These are phyloP conservation scores for Solanum sparsipilum DNA, from an alignment of 257 asterid genomes.

Conservation along the genomic window DNA sequence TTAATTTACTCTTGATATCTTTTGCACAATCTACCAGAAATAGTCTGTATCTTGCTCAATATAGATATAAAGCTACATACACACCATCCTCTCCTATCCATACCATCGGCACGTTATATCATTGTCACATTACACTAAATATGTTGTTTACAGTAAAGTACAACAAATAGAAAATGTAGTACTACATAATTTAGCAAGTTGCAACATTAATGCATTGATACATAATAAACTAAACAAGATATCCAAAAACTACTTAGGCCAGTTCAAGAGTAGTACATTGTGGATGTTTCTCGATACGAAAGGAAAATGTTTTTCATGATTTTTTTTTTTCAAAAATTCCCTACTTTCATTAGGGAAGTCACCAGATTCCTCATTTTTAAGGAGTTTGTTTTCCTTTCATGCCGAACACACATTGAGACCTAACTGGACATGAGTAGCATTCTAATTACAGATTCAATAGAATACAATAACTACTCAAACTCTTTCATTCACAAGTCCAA, in stretches of 20 bases:
- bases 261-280: no score
- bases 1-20: not conserved
- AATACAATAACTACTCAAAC: no score
- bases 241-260: not conserved
- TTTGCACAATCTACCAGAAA: not conserved
- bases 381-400: not conserved
- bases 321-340: no score
- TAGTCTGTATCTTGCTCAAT: not conserved
- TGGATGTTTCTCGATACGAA: no score
- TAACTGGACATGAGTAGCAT: not conserved
- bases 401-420: not conserved
- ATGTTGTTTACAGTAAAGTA: not conserved
- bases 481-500: not conserved
- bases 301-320: no score
- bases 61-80: not conserved
- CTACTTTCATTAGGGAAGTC: no score
- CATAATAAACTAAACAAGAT: not conserved
- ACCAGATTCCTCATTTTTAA: no score
- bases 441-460: no score
- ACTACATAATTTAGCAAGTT: not conserved
- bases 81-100: not conserved
- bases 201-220: not conserved
- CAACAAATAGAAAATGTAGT: not conserved
- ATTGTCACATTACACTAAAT: not conserved
- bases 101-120: no score